Conservation (phyloP, 2,329 filamentous ascomycete species). For the Myriosclerotinia curreyana region DNA sequence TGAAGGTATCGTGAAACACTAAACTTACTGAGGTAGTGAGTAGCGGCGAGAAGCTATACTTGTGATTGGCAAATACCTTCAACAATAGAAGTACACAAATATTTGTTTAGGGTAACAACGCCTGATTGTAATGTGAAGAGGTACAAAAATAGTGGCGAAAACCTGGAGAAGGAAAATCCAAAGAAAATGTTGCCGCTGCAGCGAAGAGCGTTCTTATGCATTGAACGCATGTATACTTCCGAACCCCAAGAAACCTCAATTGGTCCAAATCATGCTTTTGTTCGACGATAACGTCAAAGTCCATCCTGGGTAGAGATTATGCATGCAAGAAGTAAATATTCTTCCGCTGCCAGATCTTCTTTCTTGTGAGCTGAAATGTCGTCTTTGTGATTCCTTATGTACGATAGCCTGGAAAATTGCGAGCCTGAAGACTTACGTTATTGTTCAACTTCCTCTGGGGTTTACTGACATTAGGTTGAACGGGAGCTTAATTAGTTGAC, state of each 20-base stretch:
- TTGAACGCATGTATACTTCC: not conserved
- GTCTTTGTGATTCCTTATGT: not conserved
- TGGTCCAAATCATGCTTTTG: not conserved
- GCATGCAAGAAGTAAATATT: slow-evolving; percentile 14
- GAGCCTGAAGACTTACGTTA: slow-evolving; percentile 5
- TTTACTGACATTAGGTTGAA: not conserved
- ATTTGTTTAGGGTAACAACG: not conserved
- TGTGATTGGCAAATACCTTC: not conserved
- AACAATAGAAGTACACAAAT: not conserved
- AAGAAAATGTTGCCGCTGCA: not conserved
- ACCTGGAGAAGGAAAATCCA: not conserved
- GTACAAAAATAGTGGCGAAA: not conserved
- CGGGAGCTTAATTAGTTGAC: not conserved
- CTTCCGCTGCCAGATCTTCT: slow-evolving; percentile 18
- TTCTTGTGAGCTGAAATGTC: slow-evolving; percentile 2
- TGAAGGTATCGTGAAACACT: not conserved
- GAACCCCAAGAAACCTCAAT: not conserved
- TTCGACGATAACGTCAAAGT: not conserved
- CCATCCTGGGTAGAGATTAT: slow-evolving; percentile 3
- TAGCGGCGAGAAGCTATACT: not conserved
- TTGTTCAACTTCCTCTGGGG: not conserved
- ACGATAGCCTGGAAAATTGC: not conserved
- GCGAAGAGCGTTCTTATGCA: slow-evolving; percentile 8
- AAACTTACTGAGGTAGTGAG: not conserved
- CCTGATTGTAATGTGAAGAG: not conserved